Base-by-base conservation (phyloP, 2,329 filamentous ascomycete species). In the Pseudogymnoascus destructans region DNA sequence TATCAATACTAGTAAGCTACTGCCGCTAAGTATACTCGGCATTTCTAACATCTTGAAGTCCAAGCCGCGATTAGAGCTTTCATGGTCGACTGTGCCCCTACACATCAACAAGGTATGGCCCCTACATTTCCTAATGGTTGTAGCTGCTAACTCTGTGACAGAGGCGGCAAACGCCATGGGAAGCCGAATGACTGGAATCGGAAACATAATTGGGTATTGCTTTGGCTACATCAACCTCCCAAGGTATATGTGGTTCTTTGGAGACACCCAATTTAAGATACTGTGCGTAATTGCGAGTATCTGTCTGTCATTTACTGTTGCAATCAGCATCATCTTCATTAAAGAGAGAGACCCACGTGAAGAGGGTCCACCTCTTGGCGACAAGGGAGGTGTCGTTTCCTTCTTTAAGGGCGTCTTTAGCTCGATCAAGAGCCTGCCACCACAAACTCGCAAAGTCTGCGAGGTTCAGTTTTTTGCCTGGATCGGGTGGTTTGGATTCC, bases 141-240 rank as follows among this genome's bases (percentile, higher is more conserved):
- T 5, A 10, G 21, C n/a, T 21, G 30, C 30, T 60, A 17, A 30
- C 30, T 35, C 13, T n/a, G 35, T 27, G 58, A 7, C 52, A 74
- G 91, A 95, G 71, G 79, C 85, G 35, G 92, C 91, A 58, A 97
- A 97, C 72, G 86, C 92, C 38, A 96, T 95, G 91, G 89, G 92
- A 17, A 91, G 89, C 67, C 83, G 92, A 57, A 80, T 92, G 59
- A 86, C 85, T 9, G 92, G 92, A 21, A 74, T 95, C 49, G 93
- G 92, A 30, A 96, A 95, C 69, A 95, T 97, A 58, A 71, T 92
- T 30, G 91, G 91, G 35, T 97, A 93, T 69, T 77, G 95, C 19
- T 89, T 89, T 58, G 92, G 92, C 35, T 95, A 92, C 66, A 75
- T 89, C 61, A 78, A 96, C 65, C 77, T 97, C 3, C 87, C 89